Evolutionary conservation across 495 filamentous ascomycete genomes (phyloP), one percentile per base, ranked within the genome.

Genomic region (Podospora pseudocomata): DNA sequence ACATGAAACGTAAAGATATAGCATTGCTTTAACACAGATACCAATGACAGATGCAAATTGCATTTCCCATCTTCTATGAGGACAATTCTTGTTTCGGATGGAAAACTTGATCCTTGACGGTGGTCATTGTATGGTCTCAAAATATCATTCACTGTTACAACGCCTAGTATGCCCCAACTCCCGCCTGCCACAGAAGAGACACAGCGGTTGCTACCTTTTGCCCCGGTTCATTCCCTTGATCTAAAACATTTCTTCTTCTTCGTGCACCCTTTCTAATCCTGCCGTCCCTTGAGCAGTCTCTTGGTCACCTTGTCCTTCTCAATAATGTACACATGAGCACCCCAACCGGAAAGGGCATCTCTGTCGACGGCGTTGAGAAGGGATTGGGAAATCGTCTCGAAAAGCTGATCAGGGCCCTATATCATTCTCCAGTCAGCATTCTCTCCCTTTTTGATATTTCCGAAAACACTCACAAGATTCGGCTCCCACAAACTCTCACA

Each of bases 251-350:
- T 60, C 60, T 15, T 60, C 60, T 15, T 63, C 59, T 66, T 30
- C 56, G 4, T 32, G 59, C n/a, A 63, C 39, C 39, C 6, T 30
- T 55, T 76, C 72, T 86, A 86, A 77, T 86, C 84, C 78, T 86
- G 84, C 76, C 84, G 80, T 78, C 95, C 94, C 87, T 99, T 99
- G 76, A 99, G 81, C 86, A 98, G 86, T 76, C 95, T 86, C 90
- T 99, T 97, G 74, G 94, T 97, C 56, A 98, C 93, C 89, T 98
- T 98, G 81, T 96, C 93, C 86, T 98, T 99, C 86, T 98, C 96
- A 80, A 99, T 95, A 72, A 99, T 93, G 80, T 97, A 98, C 70
- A 99, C 95, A 73, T 98, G 92, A 44, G 95, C 95, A 76, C 95
- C 95, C 95, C 95, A 99, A 71, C 95, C 95, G 13, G 94, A 97